Base-by-base conservation (phyloP, 306 rosid species). In the Myrica gale region DNA sequence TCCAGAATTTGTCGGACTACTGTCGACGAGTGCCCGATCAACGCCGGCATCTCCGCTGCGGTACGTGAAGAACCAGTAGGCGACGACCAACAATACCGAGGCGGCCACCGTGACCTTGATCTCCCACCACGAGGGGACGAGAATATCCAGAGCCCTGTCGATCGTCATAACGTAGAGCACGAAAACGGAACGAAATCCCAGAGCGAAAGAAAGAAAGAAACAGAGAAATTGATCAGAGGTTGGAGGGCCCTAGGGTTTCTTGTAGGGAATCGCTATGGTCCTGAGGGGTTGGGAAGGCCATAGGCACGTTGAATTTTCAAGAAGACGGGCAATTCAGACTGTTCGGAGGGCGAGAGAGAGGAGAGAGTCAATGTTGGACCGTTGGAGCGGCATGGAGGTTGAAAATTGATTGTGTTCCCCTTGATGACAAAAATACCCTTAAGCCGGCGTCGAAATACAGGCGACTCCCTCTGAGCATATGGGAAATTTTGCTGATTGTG, bases 41-140 rank as follows among this genome's bases (percentile, higher is more conserved):
- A 73, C 81, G 74, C 55, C 55, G 55, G 47, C 71, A 26, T 77
- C 74, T 6, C 51, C 83, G 47, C 84, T 78, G 48, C 85, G 77
- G 82, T 56, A 72, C 1, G 96, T 75, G 84, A 92, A 90, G 78
- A 88, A 85, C 89, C 88, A 88, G 85, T 85, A 89, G 9, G 91
- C 84, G 16, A 87, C 53, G 72, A 95, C 83, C 37, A 89, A 85
- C 72, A 92, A 90, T 37, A 83, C 21, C 41, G 99, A 88, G 53
- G 97, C 93, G 20, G 90, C 96, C 45, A 90, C 72, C 0, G 97
- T 56, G 65, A 95, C 95, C 86, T 95, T 51, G 88, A 92, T 90
- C 92, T 95, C 97, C 93, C 95, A 87, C 45, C 82, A 77, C 15
- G 99, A 89, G 0, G 99, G 99, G 43, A 95, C 26, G 4, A 95